These are phyloP conservation scores for Achlya hypogyna DNA, from an alignment of 352 stramenopile genomes.

Conservation along the genomic window DNA sequence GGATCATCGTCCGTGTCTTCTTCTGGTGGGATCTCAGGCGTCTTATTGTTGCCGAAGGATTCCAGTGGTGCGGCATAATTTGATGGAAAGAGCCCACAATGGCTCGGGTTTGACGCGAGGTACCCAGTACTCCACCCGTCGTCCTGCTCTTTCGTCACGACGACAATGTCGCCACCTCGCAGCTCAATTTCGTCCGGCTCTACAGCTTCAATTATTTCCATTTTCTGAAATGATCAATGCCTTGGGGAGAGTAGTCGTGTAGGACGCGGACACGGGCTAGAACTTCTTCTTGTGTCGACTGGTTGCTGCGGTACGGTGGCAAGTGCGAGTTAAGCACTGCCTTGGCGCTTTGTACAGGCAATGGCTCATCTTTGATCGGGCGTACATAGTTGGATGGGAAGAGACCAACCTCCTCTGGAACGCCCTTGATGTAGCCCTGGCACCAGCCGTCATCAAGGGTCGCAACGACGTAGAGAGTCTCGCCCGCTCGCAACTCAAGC, in stretches of 20 bases:
- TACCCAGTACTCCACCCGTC: conserved; percentile 17
- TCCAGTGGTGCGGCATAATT: conserved; percentile 5
- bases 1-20: conserved; percentile 1
- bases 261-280: neutral
- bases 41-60: neutral
- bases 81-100: conserved; percentile 4
- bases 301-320: neutral
- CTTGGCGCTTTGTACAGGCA: neutral
- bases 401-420: neutral
- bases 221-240: neutral
- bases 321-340: neutral
- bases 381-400: neutral
- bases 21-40: neutral
- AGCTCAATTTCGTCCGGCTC: conserved; percentile 12
- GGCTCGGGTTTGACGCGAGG: neutral
- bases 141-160: conserved; percentile 7
- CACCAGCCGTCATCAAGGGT: conserved; percentile 16
- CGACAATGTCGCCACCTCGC: neutral
- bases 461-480: neutral
- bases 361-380: neutral
- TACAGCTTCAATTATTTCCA: neutral
- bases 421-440: neutral
- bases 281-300: neutral
- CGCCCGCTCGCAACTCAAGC: neutral
- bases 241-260: conserved; percentile 12